Conservation (phyloP, 139 green algal species). For the Haematococcus lacustris region DNA sequence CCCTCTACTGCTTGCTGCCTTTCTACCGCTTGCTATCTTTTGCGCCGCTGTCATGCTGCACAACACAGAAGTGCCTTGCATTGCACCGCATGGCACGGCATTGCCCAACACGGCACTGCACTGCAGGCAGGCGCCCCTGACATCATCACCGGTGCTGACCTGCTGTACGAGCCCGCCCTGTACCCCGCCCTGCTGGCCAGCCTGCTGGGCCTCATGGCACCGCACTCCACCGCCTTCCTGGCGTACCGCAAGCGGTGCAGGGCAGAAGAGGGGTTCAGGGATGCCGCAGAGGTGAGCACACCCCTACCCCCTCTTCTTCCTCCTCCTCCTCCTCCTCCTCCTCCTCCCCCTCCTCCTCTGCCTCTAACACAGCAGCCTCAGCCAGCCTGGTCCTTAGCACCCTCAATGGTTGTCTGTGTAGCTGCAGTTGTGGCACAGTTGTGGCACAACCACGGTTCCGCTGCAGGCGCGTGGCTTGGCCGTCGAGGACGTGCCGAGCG, state of each 20-base stretch:
- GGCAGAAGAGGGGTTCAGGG: not conserved
- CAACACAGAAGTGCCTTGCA: not conserved
- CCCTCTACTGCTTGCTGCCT: no score
- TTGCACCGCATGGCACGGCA: not conserved
- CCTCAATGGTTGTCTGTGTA: not conserved
- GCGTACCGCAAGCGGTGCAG: slow-evolving; percentile 5
- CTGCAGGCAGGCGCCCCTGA: slow-evolving; percentile 11
- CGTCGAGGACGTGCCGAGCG: slow-evolving; percentile 7
- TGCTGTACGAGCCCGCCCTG: slow-evolving; percentile 25
- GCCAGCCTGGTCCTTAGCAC: no score
- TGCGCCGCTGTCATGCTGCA: not conserved
- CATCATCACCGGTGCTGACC: slow-evolving; percentile 28
- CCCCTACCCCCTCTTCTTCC: not conserved
- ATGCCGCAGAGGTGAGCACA: not conserved
- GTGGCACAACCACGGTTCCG: not conserved
- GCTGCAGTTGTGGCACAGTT: not conserved
- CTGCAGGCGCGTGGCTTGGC: slow-evolving; percentile 17
- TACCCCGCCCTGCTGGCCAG: slow-evolving; percentile 17
- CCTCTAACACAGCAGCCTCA: no score
- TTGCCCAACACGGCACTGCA: not conserved
- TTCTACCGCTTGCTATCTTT: not conserved
- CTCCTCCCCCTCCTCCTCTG: not conserved
- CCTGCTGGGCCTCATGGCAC: slow-evolving; percentile 10
- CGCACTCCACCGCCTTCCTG: slow-evolving; percentile 25
- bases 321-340: not conserved